These are phyloP conservation scores for Bretschneidera sinensis DNA, from an alignment of 345 rosid genomes.

Conservation along the genomic window DNA sequence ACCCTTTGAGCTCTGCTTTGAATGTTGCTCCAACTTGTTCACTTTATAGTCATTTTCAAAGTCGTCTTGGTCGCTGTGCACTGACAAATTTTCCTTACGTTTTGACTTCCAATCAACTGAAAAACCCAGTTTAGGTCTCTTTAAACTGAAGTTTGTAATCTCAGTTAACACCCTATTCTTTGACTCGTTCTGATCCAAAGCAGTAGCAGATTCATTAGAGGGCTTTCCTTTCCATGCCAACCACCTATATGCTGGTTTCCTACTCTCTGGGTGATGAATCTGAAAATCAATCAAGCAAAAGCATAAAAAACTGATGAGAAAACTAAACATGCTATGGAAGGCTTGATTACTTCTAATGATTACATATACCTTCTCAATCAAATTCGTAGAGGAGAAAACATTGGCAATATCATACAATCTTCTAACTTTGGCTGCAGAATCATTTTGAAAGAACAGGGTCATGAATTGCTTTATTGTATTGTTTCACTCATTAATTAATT, in stretches of 20 bases:
- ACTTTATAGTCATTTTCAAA: slow-evolving; percentile 15
- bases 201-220: slow-evolving; percentile 13
- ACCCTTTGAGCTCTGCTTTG: slow-evolving; percentile 29
- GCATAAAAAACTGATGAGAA: slow-evolving; percentile 10
- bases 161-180: slow-evolving; percentile 59
- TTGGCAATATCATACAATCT: slow-evolving; percentile 84
- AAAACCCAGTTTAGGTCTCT: slow-evolving; percentile 38
- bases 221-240: slow-evolving; percentile 47
- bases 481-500: neutral
- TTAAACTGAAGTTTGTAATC: slow-evolving; percentile 41
- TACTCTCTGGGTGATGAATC: slow-evolving; percentile 66
- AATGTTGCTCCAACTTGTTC: slow-evolving; percentile 23
- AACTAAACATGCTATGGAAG: neutral
- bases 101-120: slow-evolving; percentile 24
- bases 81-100: slow-evolving; percentile 24
- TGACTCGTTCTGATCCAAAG: slow-evolving; percentile 29
- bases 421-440: slow-evolving; percentile 69
- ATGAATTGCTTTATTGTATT: slow-evolving; percentile 14
- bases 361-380: slow-evolving; percentile 67
- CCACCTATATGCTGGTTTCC: slow-evolving; percentile 82
- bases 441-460: slow-evolving; percentile 10
- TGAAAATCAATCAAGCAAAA: slow-evolving; percentile 31
- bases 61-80: slow-evolving; percentile 16
- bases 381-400: slow-evolving; percentile 65
- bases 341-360: neutral